Evolutionary conservation across 2,329 filamentous ascomycete species (phyloP).

Genomic region (Fusarium hainanense): DNA sequence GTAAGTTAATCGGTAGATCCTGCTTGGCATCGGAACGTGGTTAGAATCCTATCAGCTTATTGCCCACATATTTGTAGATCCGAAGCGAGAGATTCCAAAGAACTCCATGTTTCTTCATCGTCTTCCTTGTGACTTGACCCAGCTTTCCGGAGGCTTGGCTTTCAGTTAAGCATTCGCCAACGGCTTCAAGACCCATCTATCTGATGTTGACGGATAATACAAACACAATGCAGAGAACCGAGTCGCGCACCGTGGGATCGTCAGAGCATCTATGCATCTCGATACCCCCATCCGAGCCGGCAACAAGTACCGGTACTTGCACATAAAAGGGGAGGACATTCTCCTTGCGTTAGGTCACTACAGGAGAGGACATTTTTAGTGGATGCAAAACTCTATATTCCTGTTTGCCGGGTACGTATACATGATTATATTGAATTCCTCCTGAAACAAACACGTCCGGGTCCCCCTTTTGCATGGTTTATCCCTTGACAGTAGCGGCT

Average conservation of each 20-base stretch:
- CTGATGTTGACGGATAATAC: neutral
- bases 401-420: conserved; percentile 1
- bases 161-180: conserved; percentile 33
- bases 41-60: conserved; percentile 9
- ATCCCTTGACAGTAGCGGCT: conserved; percentile 12
- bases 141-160: conserved; percentile 34
- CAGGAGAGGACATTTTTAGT: neutral
- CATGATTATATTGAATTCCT: conserved; percentile 14
- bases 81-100: neutral
- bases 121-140: neutral
- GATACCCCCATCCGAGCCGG: neutral
- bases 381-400: conserved; percentile 3
- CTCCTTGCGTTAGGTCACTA: conserved; percentile 1
- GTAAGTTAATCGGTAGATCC: conserved; percentile 20
- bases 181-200: conserved; percentile 13
- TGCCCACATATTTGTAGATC: conserved; percentile 30
- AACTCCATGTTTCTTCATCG: neutral
- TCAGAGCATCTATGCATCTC: neutral
- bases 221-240: conserved; percentile 10
- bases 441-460: conserved; percentile 24
- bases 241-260: conserved; percentile 6
- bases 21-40: conserved; percentile 27
- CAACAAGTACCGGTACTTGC: conserved; percentile 28
- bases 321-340: conserved; percentile 11
- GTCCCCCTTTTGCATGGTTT: neutral